Evolutionary conservation across 495 filamentous ascomycete species (phyloP).

Genomic region (Podospora fimiseda): DNA sequence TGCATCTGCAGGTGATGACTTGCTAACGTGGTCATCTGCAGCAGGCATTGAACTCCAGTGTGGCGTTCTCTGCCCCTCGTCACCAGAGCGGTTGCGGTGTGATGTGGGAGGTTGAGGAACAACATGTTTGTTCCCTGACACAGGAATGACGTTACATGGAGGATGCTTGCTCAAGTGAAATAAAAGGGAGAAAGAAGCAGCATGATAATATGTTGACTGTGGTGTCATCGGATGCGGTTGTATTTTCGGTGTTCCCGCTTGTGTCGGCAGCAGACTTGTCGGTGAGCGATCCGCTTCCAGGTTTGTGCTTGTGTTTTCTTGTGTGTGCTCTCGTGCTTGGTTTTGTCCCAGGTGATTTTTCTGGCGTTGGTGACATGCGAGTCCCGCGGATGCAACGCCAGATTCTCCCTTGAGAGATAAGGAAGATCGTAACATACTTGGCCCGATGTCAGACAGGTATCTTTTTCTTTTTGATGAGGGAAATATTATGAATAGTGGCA

Average conservation of each 20-base stretch:
- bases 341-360: neutral
- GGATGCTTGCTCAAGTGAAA: neutral
- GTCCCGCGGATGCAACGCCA: neutral
- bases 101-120: neutral
- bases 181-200: too few species aligned
- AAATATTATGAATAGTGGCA: too few species aligned
- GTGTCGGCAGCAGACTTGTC: neutral
- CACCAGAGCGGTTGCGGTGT: too few species aligned
- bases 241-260: neutral
- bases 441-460: too few species aligned
- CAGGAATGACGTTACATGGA: neutral
- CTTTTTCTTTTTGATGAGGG: too few species aligned
- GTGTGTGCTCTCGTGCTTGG: neutral
- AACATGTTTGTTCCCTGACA: neutral
- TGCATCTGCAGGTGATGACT: too few species aligned
- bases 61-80: too few species aligned
- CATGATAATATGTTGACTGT: neutral
- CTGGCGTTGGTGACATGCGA: neutral
- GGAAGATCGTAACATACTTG: neutral
- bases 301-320: neutral
- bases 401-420: neutral
- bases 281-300: neutral
- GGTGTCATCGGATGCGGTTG: neutral
- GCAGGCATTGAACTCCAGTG: too few species aligned
- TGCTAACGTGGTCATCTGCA: too few species aligned